A percentile compares a stretch with the other conserved stretches of the same genome.
These are phyloP conservation scores for Phytophthora pinifolia DNA, from an alignment of 352 stramenopile species.

Conservation along the genomic window DNA sequence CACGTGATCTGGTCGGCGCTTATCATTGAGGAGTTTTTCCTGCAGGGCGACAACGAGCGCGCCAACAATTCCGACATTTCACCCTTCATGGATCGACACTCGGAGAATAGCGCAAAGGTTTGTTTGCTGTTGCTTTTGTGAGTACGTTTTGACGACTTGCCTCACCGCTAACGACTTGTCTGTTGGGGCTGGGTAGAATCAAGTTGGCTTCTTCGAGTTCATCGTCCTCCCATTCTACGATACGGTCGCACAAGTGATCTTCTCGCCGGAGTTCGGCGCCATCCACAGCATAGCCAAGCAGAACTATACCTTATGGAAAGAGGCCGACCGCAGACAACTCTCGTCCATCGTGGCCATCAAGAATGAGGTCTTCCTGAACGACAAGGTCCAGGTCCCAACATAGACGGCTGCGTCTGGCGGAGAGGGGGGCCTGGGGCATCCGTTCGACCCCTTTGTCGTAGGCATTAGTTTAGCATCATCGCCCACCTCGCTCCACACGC, in stretches of 20 bases:
- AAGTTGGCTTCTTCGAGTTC: constrained; percentile 88
- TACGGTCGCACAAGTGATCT: constrained; percentile 75
- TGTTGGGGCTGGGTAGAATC: constrained; percentile 45
- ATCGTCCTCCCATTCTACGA: constrained; percentile 85
- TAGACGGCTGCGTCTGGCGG: constrained; percentile 26
- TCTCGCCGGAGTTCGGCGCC: constrained; percentile 61
- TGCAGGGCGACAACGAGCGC: constrained; percentile 94
- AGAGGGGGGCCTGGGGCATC: constrained; percentile 19
- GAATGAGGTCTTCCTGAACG: constrained; percentile 75
- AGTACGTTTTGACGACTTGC: background rate
- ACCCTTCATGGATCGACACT: constrained; percentile 91
- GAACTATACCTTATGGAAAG: constrained; percentile 88
- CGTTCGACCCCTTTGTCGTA: constrained; percentile 34
- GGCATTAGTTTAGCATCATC: constrained; percentile 29
- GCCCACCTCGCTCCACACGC: constrained; percentile 23
- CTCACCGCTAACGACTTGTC: background rate
- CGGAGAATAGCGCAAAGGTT: constrained; percentile 87
- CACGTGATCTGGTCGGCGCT: constrained; percentile 91
- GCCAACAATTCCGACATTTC: constrained; percentile 85
- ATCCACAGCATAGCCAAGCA: constrained; percentile 82
- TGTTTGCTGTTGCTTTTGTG: constrained; percentile 5
- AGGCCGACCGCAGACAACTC: constrained; percentile 74
- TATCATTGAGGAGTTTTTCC: constrained; percentile 95
- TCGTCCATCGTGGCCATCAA: constrained; percentile 83
- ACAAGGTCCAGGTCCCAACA: constrained; percentile 56